Conservation (phyloP, 1,284 basidiomycete species). For the Ceratobasidium sp. region DNA sequence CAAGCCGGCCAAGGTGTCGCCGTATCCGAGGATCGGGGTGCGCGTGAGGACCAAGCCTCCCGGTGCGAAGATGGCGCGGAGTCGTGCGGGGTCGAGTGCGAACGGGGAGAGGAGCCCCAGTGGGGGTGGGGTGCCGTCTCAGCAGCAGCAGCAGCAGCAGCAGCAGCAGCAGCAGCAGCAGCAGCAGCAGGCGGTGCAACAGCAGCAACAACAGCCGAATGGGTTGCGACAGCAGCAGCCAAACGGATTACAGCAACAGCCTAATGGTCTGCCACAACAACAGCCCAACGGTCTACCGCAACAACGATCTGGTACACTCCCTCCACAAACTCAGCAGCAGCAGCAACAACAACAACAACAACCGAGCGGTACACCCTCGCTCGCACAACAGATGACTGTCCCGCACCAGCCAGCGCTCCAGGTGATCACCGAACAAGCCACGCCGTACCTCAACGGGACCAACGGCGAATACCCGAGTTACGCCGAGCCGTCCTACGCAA, state of each 20-base stretch:
- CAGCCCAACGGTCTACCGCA: background rate
- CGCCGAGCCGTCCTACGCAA: background rate
- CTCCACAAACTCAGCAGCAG: no score
- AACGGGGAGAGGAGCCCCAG: conserved; percentile 21
- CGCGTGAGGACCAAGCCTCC: conserved; percentile 31
- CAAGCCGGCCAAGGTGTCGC: conserved; percentile 31
- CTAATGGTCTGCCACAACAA: background rate
- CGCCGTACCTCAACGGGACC: background rate
- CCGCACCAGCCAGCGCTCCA: conserved; percentile 24
- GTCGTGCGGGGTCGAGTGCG: conserved; percentile 21
- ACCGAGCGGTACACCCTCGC: background rate
- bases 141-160: background rate
- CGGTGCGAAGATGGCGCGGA: conserved; percentile 16
- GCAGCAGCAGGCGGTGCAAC: conserved; percentile 2
- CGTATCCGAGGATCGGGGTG: conserved; percentile 39
- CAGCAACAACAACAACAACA: background rate
- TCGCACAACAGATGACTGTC: conserved; percentile 1
- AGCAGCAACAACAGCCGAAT: background rate
- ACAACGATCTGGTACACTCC: background rate
- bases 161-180: conserved; percentile 14
- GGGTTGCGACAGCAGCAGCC: background rate
- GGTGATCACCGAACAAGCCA: conserved; percentile 15
- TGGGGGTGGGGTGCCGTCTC: conserved; percentile 4
- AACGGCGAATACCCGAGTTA: conserved; percentile 14
- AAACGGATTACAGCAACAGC: background rate